Evolutionary conservation across 192 early-diverging fungal genomes (phyloP), one percentile per base, ranked within the genome.

Genomic region (Geranomyces michiganensis): DNA sequence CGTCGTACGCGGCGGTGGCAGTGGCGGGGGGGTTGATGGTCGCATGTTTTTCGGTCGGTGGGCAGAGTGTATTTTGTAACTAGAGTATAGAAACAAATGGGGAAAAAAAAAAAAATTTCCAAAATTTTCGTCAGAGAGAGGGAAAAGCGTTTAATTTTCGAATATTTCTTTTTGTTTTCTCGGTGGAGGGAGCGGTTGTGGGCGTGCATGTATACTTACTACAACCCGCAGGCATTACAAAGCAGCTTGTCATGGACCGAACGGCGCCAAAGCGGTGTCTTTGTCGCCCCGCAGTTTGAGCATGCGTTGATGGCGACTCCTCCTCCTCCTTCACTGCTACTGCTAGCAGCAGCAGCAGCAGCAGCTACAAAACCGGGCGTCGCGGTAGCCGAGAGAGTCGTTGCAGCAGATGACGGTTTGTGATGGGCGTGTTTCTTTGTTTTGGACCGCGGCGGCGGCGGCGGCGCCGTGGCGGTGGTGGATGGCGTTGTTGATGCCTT

Each of bases 191-290:
- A 47, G 46, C 12, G 46, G 10, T 47, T 47, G 46, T 10, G 46
- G 19, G 10, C 12, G 55, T 24, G 55, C 13, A n/a, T n/a, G n/a
- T n/a, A n/a, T 56, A 56, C 55, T 56, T 56, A 56, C 55, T 70
- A 70, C 9, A 70, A 27, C 5, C 68, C 68, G 58, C 68, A 70
- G n/a, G 68, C 68, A 43, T 70, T 70, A 43, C 68, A 70, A 1
- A 70, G 59, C 21, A 61, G 55, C 22, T 61, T 36, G 26, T 61
- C 68, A 14, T 61, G n/a, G 41, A 30, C 41, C 3, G 55, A 59
- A 1, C 68, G 55, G 17, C 68, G n/a, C 68, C 68, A 70, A 6
- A 70, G 47, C 27, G 68, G 68, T 22, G 68, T 70, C 8, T 13
- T 26, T 10, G 56, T 70, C 47, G 68, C 58, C 44, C 36, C 41